phyloP scores from a whole-genome alignment of 1,139 yeast genomes.

The Hemisphaericaspora subhashii region DNA sequence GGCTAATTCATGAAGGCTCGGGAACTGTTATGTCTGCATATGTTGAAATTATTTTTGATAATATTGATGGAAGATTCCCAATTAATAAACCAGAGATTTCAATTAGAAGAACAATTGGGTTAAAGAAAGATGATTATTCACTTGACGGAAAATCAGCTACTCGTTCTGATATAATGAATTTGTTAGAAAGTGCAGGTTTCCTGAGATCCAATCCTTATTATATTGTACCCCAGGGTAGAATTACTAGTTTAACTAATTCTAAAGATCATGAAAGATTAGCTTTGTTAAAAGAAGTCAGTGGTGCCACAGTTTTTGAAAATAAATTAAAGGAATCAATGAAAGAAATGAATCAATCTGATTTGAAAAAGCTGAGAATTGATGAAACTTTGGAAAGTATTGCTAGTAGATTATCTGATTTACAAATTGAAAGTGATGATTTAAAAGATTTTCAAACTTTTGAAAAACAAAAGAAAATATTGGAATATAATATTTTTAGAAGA shows the following conservation, averaged over 20 bases:
- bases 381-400: constrained; percentile 72
- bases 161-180: constrained; percentile 76
- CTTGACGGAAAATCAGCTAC: constrained; percentile 78
- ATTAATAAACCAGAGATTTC: constrained; percentile 66
- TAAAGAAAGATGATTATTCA: constrained; percentile 88
- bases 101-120: constrained; percentile 85
- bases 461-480: constrained; percentile 66
- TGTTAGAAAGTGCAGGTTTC: constrained; percentile 90
- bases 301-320: constrained; percentile 87
- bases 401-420: constrained; percentile 72
- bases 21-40: constrained; percentile 92
- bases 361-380: constrained; percentile 71
- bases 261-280: constrained; percentile 79
- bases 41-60: constrained; percentile 87
- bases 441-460: constrained; percentile 68
- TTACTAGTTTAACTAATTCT: constrained; percentile 83
- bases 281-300: constrained; percentile 88
- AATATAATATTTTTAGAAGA: constrained; percentile 75
- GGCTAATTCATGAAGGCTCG: constrained; percentile 85
- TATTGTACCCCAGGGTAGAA: constrained; percentile 95
- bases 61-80: constrained; percentile 74
- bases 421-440: constrained; percentile 77
- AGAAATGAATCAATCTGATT: constrained; percentile 73
- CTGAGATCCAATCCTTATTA: constrained; percentile 90
- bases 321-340: constrained; percentile 76